Percentiles rank a stretch among this genome's conserved stretches.
These are phyloP conservation scores for Schizophyllum amplum DNA, from an alignment of 1,284 basidiomycete genomes.

Conservation along the genomic window DNA sequence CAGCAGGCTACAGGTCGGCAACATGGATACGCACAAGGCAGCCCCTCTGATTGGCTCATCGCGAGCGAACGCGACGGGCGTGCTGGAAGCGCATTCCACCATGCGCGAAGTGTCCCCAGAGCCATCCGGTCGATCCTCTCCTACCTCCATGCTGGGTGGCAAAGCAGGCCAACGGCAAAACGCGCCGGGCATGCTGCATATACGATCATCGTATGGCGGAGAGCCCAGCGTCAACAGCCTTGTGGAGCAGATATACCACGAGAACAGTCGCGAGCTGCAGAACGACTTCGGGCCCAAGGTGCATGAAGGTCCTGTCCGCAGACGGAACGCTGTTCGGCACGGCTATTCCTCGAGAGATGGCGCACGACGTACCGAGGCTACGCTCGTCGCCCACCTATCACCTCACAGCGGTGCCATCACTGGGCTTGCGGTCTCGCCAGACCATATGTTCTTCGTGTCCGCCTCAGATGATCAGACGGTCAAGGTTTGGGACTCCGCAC, in stretches of 20 bases:
- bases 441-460: conserved; percentile 91
- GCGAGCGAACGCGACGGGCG: conserved; percentile 66
- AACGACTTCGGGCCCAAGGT: conserved; percentile 86
- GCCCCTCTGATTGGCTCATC: conserved; percentile 80
- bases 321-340: conserved; percentile 64
- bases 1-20: conserved; percentile 58
- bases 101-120: conserved; percentile 58
- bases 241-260: conserved; percentile 84
- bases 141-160: conserved; percentile 48
- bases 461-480: conserved; percentile 81
- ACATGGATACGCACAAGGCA: conserved; percentile 68
- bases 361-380: conserved; percentile 58
- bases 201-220: conserved; percentile 72
- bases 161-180: conserved; percentile 34
- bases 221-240: conserved; percentile 82
- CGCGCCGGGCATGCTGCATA: conserved; percentile 43
- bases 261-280: conserved; percentile 76
- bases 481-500: conserved; percentile 53
- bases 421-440: conserved; percentile 81
- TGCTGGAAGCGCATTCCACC: conserved; percentile 63
- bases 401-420: conserved; percentile 80
- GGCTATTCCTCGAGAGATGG: conserved; percentile 54
- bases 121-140: conserved; percentile 63
- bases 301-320: conserved; percentile 69
- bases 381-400: conserved; percentile 77